Evolutionary conservation across 352 stramenopile species (phyloP), one percentile per base, ranked within the genome.

Genomic region (Bremia lactucae): DNA sequence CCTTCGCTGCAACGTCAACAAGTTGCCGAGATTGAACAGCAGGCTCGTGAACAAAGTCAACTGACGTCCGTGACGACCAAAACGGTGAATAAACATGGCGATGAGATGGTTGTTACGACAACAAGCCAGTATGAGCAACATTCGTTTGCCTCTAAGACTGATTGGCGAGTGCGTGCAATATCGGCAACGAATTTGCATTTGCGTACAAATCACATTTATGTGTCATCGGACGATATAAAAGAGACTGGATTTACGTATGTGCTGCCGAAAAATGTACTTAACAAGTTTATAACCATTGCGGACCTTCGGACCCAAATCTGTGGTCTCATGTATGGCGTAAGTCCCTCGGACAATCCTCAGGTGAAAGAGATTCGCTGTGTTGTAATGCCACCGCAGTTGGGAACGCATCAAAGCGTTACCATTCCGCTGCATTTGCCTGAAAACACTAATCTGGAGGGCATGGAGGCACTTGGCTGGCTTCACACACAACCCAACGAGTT

Each of bases 351-450:
- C 60, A 98, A 98, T 69, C 84, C 96, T 47, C 85, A 98, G 54
- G 96, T 99, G 23, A 97, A 98, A 68, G 97, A 99, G 66, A 97
- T 99, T 34, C 90, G 95, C 16, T 98, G 90, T 63, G 98, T 99
- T 52, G 96, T 99, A 1, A 88, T 99, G 74, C 94, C 97, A 4
- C 97, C 97, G 23, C 97, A 99, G 72, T 75, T 99, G 28, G 96
- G 96, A 31, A 98, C 96, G 41, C 95, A 99, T 48, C 92, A 98
- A 61, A 95, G 61, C 44, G 95, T 98, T 14, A 98, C 90, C 37
- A 72, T 99, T n/a, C 96, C 97, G 15, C 89, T 97, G 48, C 72
- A 88, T 21, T 70, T 99, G 33, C 97, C 97, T 0, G 81, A 96
- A 24, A 92, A 99, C 65, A 94, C 98, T 47, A 91, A 97, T 44